Evolutionary conservation across 768 basidiomycete species (phyloP), one percentile per base, ranked within the genome.

Genomic region (Naganishia vishniacii): DNA sequence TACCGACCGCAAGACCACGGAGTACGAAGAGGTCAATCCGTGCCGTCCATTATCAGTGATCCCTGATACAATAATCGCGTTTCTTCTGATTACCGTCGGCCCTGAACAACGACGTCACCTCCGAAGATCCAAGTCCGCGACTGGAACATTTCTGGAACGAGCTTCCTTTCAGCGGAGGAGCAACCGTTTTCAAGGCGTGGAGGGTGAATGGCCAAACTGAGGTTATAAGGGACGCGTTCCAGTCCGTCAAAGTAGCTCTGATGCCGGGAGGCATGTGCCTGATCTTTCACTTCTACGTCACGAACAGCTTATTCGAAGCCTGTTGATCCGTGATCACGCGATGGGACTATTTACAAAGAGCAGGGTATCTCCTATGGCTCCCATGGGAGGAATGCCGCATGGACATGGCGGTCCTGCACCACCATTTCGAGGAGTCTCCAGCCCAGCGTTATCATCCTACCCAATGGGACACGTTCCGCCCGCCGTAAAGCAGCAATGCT

Each of bases 271-370:
- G n/a, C n/a, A n/a, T n/a, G n/a, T n/a, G n/a, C n/a, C n/a, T n/a
- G n/a, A n/a, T n/a, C n/a, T n/a, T n/a, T n/a, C n/a, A n/a, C n/a
- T n/a, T n/a, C n/a, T n/a, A n/a, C n/a, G n/a, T n/a, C n/a, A n/a
- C n/a, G n/a, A n/a, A n/a, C n/a, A n/a, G n/a, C n/a, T n/a, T n/a
- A n/a, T n/a, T n/a, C n/a, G 15, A 37, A 37, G 7, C 34, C 7
- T 37, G 15, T 37, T 7, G 34, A 7, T 20, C 2, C n/a, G 20
- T 6, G 53, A 11, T 3, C 4, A 16, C 23, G 26, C 53, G 34
- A 56, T 56, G 53, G 53, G 53, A 32, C 26, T 41, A 9, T 56
- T 56, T 18, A 15, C 20, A 20, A 56, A 40, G 20, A 37, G 34
- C 11, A 56, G 40, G 23, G 37, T 20, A n/a, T 18, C 32, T 16